Conservation (phyloP, 2,329 filamentous ascomycete genomes). For the Diplocarpon rosae region DNA sequence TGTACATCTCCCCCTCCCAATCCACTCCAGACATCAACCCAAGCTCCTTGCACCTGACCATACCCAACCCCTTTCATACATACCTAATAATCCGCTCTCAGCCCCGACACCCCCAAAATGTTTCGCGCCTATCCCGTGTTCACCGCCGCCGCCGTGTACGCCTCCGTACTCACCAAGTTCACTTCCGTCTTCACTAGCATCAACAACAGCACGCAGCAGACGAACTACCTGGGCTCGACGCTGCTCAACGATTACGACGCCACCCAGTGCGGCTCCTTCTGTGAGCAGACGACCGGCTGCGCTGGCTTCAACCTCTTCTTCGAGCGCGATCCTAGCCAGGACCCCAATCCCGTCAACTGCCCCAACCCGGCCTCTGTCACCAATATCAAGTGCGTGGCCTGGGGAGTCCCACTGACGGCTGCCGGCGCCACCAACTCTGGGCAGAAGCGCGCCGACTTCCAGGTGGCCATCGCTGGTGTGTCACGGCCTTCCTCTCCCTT, state of each 20-base stretch:
- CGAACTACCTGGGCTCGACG: constrained; percentile 19
- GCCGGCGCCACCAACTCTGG: constrained; percentile 27
- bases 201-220: constrained; percentile 20
- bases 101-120: constrained; percentile 3
- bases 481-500: neutral
- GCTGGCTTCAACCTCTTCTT: constrained; percentile 28
- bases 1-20: neutral
- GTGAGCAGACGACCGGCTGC: constrained; percentile 22
- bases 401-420: constrained; percentile 21
- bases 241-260: constrained; percentile 25
- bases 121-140: constrained; percentile 15
- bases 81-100: neutral
- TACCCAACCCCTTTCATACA: neutral
- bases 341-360: constrained; percentile 23
- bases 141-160: constrained; percentile 6
- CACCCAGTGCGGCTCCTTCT: constrained; percentile 19
- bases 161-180: constrained; percentile 27
- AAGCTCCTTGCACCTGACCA: neutral
- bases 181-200: constrained; percentile 25
- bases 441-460: constrained; percentile 27
- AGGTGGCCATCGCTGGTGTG: constrained; percentile 31
- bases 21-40: neutral
- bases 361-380: constrained; percentile 26
- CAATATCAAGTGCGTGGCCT: constrained; percentile 27
- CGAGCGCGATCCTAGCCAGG: constrained; percentile 27